Conservation (phyloP, 768 basidiomycete genomes). For the Lactarius pseudohatsudake region DNA sequence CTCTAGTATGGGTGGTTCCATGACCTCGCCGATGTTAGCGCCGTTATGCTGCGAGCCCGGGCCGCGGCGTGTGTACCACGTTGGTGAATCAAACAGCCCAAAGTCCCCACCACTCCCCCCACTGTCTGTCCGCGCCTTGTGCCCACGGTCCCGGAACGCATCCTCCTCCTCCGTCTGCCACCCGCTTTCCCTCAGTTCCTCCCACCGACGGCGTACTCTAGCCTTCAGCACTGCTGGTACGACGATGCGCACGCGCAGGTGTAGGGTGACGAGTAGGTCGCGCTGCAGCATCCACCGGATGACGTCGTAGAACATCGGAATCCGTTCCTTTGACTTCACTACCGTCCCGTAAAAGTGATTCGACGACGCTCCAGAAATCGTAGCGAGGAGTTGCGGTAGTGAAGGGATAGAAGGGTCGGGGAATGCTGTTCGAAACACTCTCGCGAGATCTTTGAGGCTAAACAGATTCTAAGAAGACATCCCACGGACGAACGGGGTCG, state of each 20-base stretch:
- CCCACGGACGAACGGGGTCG: slow-evolving; percentile 10
- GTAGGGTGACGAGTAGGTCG: slow-evolving; percentile 81
- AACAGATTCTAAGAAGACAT: slow-evolving; percentile 24
- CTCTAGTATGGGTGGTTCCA: slow-evolving; percentile 32
- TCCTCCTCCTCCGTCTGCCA: slow-evolving; percentile 35
- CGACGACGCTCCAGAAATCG: slow-evolving; percentile 66
- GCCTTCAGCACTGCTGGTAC: slow-evolving; percentile 76
- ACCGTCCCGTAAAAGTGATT: slow-evolving; percentile 83
- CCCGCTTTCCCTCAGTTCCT: slow-evolving; percentile 40
- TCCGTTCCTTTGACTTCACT: slow-evolving; percentile 62
- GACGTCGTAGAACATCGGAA: slow-evolving; percentile 75
- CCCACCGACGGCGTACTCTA: slow-evolving; percentile 48
- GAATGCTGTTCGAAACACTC: slow-evolving; percentile 64
- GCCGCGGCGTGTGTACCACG: slow-evolving; percentile 48
- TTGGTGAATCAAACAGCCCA: slow-evolving; percentile 16
- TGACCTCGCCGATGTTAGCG: slow-evolving; percentile 36
- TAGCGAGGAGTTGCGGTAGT: slow-evolving; percentile 70
- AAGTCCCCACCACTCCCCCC: slow-evolving; percentile 18
- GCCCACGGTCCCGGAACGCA: slow-evolving; percentile 12
- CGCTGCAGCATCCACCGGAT: slow-evolving; percentile 90
- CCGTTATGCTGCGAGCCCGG: slow-evolving; percentile 38
- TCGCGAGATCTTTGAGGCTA: slow-evolving; percentile 54
- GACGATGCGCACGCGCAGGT: slow-evolving; percentile 81
- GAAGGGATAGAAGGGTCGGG: slow-evolving; percentile 58
- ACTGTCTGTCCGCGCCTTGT: slow-evolving; percentile 12